Evolutionary conservation across 306 rosid genomes (phyloP), one percentile per base, ranked within the genome.

Genomic region (Crotalaria pallida): DNA sequence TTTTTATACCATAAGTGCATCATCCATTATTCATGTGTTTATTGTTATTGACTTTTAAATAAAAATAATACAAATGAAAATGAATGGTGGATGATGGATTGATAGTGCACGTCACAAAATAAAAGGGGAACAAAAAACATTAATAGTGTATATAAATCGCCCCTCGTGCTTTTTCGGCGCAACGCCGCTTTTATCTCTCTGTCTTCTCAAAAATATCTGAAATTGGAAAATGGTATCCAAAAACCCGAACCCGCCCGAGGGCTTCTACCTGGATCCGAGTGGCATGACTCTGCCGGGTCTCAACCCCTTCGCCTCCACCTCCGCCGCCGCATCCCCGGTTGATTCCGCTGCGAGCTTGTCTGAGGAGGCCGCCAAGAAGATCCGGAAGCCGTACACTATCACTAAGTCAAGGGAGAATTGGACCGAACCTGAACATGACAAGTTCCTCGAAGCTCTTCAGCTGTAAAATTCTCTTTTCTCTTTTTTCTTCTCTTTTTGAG

Each of bases 391-490:
- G 0, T 90, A 88, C 80, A 90, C 97, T 11, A 90, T 90, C 38
- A 88, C 95, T 63, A 90, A 90, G 95, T 88, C 95, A 13, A 67
- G 97, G 72, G 97, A 90, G 79, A 90, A 89, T 84, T 90, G 92
- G 95, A 86, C 95, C 10, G 95, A 90, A 55, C 97, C 95, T 9
- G 95, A 90, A 78, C 97, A 90, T 70, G 97, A 90, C 83, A 90
- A 90, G 84, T 90, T 90, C 62, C 95, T 90, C 69, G 97, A 90
- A 81, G 97, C 97, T 1, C 88, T 90, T 19, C 96, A 90, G 56
- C 90, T 90, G 96, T 90, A 90, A 71, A 15, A 6, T 52, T 63
- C 21, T 47, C 17, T 79, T 15, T 16, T 6, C 7, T 0, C 12
- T 3, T 31, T n/a, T 3, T 10, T 36, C 11, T 49, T 18, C 18